A percentile compares a stretch with the other conserved stretches of the same genome.
Evolutionary conservation across 2,329 filamentous ascomycete species (phyloP).

Genomic region (Exophiala bonariae): DNA sequence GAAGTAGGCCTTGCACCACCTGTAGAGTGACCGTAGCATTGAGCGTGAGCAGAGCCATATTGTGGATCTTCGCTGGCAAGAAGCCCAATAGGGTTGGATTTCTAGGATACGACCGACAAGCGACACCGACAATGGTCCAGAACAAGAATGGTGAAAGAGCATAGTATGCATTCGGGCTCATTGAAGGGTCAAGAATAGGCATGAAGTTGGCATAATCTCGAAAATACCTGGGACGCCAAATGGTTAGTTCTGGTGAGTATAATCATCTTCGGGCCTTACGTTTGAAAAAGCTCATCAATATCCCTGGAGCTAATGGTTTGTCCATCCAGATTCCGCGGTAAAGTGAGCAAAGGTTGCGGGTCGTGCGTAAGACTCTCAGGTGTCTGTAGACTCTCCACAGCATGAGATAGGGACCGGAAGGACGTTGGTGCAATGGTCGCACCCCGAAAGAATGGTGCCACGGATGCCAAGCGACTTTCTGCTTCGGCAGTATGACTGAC

Average conservation of each 20-base stretch:
- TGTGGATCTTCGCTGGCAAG: slow-evolving; percentile 34
- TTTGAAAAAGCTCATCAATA: slow-evolving; percentile 39
- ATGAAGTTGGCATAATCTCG: slow-evolving; percentile 39
- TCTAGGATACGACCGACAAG: slow-evolving; percentile 37
- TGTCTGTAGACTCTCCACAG: slow-evolving; percentile 27
- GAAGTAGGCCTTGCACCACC: slow-evolving; percentile 38
- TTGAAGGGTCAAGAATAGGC: slow-evolving; percentile 44
- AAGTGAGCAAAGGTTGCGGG: slow-evolving; percentile 27
- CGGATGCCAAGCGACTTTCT: slow-evolving; percentile 32
- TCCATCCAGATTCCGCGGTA: slow-evolving; percentile 33
- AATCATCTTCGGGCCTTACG: slow-evolving; percentile 28
- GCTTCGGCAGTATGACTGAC: slow-evolving; percentile 30
- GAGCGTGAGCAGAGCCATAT: slow-evolving; percentile 36
- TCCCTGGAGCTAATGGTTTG: slow-evolving; percentile 34
- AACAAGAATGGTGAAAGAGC: slow-evolving; percentile 78
- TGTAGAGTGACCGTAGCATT: slow-evolving; percentile 35
- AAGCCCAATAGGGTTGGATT: slow-evolving; percentile 41
- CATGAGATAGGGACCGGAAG: slow-evolving; percentile 26
- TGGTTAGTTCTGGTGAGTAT: not conserved
- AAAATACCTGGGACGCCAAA: slow-evolving; percentile 34
- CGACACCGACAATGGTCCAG: slow-evolving; percentile 63
- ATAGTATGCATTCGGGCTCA: slow-evolving; percentile 71
- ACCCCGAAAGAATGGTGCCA: slow-evolving; percentile 23
- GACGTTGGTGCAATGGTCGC: slow-evolving; percentile 20
- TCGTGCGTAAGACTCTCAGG: slow-evolving; percentile 26